These are phyloP conservation scores for Colletotrichum orbiculare DNA, from an alignment of 2,329 filamentous ascomycete genomes.

Conservation along the genomic window DNA sequence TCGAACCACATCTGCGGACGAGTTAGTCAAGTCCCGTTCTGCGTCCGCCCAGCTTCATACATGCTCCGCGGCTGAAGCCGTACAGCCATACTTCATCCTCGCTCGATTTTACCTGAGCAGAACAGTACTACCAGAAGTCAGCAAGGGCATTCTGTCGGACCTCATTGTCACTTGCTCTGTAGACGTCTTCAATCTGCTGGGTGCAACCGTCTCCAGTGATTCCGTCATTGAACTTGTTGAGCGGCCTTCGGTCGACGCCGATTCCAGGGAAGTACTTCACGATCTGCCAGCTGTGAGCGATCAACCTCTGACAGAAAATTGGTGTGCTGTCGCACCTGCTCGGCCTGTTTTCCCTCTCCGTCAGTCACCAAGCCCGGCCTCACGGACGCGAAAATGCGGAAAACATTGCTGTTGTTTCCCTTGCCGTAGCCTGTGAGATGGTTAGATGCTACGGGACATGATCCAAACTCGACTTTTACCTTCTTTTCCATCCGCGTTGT, in stretches of 20 bases:
- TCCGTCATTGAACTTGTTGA: constrained; percentile 39
- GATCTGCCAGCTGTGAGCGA: background rate
- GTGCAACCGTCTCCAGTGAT: constrained; percentile 36
- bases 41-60: constrained; percentile 1
- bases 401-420: constrained; percentile 30
- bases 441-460: too few relatives aligned
- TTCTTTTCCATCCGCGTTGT: constrained; percentile 30
- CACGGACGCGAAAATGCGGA: constrained; percentile 24
- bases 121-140: constrained; percentile 17
- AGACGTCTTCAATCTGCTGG: constrained; percentile 39
- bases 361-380: constrained; percentile 13
- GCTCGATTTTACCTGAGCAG: constrained; percentile 22
- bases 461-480: background rate
- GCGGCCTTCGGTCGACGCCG: constrained; percentile 35
- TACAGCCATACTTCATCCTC: constrained; percentile 53
- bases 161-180: constrained; percentile 33
- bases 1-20: constrained; percentile 44
- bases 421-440: constrained; percentile 3
- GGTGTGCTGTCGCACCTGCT: background rate
- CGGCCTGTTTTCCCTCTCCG: constrained; percentile 12
- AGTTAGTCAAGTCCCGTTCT: background rate
- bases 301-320: too few relatives aligned
- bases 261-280: constrained; percentile 37
- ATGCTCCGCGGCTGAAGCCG: constrained; percentile 53
- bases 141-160: background rate